Evolutionary conservation across 139 green algal genomes (phyloP), one percentile per base, ranked within the genome.

Genomic region (Coccomyxa sp.): DNA sequence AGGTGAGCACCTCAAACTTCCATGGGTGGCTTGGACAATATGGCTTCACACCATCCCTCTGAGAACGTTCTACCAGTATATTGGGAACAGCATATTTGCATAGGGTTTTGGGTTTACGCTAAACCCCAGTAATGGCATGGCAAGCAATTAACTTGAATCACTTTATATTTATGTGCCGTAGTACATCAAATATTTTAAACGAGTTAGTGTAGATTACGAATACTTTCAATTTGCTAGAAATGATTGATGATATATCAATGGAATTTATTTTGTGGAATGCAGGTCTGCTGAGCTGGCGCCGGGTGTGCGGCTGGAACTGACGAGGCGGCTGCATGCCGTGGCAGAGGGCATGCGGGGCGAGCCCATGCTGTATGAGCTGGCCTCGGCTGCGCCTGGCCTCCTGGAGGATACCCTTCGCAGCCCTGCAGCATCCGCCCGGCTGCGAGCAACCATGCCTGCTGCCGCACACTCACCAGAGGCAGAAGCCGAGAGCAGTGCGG

Each of bases 301-400:
- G 0, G 58, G 27, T 0, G 66, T 51, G 45, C 83, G 93, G 77
- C 88, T 92, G 63, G 79, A 82, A n/a, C 82, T 94, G 23, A 95
- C 90, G 0, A 77, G 71, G 4, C 82, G 71, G 13, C 82, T 94
- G 21, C 80, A 88, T 17, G 25, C 79, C 38, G 51, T 21, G 16
- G 87, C 77, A 0, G 60, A 75, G 59, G 74, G 82, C n/a, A 67
- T 91, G 9, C 23, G 82, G 4, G 91, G 93, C 10, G 38, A 87
- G 32, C 89, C 91, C 60, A 88, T 92, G 88, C 58, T 95, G 51
- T 90, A 93, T 68, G 92, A 94, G 67, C 87, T 95, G 23, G 90
- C 87, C 3, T 74, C 32, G 0, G 67, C 71, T 1, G 86, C 85
- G 0, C 79, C 85, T 30, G 91, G 94, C 78, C 59, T 81, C 38